Base-by-base conservation (phyloP, 352 stramenopile genomes). In the Globisporangium orthogonon region DNA sequence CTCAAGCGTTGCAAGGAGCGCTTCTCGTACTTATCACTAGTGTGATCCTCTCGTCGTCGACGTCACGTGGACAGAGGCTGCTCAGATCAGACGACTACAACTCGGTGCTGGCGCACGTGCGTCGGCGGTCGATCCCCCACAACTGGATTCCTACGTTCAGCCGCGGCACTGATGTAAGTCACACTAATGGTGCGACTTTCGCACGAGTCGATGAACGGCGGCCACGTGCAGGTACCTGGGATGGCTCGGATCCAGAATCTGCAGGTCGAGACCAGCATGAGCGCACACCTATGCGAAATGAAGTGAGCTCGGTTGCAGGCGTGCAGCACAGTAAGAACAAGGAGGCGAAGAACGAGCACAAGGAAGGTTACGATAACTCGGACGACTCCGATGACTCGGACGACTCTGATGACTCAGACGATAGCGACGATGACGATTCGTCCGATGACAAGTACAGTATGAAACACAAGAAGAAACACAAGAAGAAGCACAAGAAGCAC, bases 401-500 rank as follows among this genome's bases (percentile, higher is more conserved):
- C 33, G 41, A 55, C 39, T 23, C 23, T 23, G 23, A 23, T 23
- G 52, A 68, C 30, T 57, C 23, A 23, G 23, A 67, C 15, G 54
- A 65, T 30, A 31, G 40, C 40, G 48, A 54, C 17, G 18, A 66
- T 28, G 50, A 62, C 9, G 35, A 45, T 2, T 50, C 46, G 11
- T 28, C 54, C 9, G 28, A 60, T n/a, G 39, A 63, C 17, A 29
- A 17, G 39, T 45, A 46, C 9, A 13, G 58, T 23, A 62, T 59
- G 47, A 61, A 54, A 29, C 40, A 66, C 28, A 57, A 67, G 23
- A 65, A 69, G 11, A 47, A 64, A 9, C 17, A 50, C 14, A 53
- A 61, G 44, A 39, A 61, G 53, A 49, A 58, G 39, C 28, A 64
- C 23, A 57, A 66, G 23, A 59, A 70, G 4, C 28, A 64, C 23